Base-by-base conservation (phyloP, 768 basidiomycete genomes). In the Tricholoma sp. region DNA sequence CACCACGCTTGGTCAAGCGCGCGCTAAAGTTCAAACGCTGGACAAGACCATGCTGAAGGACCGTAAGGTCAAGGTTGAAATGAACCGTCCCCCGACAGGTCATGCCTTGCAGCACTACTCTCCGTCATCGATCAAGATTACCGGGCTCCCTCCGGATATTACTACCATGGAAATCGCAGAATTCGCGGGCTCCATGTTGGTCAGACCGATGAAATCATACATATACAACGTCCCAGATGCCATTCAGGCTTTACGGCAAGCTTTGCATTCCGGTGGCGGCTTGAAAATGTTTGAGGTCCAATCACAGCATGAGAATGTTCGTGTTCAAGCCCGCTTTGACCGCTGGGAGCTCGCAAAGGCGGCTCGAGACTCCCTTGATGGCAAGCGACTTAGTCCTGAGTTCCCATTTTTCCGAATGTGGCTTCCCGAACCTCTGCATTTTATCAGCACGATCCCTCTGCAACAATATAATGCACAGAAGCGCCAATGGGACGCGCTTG, bases 391-490 rank as follows among this genome's bases (percentile, higher is more conserved):
- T 18, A 45, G 54, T 8, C 65, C 57, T 31, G 69, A 70, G 1
- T 70, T 69, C 36, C 71, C 73, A 2, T 54, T 52, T 15, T 58
- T 81, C 34, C 72, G 72, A 56, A 60, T 77, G 17, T 70, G 70
- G 28, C 76, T 81, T 47, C 80, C 80, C 0, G 70, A 76, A 59
- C 78, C 81, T 0, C 70, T 80, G 59, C 70, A 77, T 50, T 86
- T 83, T 65, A 72, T 73, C 12, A 76, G 82, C 41, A 71, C 66
- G 28, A 76, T 85, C 44, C 73, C 80, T 0, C 50, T 57, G 9
- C 74, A 72, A 28, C 83, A 85, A 56, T 82, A 80, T 65, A 64
- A 68, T 24, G 78, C 81, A 4, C 83, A 85, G 65, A 76, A 68
- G 54, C 64, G 57, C 2, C 71, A 73, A 18, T 85, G 83, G 84